Conservation (phyloP, 1,284 basidiomycete genomes). For the Trametes pubescens region DNA sequence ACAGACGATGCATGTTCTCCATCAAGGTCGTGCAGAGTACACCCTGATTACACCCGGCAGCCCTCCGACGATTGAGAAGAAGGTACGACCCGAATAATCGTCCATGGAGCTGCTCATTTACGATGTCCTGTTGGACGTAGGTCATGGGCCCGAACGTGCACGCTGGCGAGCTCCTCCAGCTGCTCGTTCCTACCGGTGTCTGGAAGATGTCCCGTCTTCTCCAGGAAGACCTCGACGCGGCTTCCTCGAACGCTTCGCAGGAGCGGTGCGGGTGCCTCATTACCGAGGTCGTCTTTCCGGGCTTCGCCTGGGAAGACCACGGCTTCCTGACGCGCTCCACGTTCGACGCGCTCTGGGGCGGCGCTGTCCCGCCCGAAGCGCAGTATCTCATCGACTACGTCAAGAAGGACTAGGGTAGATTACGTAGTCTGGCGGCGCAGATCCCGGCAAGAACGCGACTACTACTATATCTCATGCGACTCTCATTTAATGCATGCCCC, state of each 20-base stretch:
- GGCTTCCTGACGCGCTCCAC: conserved; percentile 46
- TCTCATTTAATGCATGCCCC: no score
- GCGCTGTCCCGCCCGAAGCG: conserved; percentile 22
- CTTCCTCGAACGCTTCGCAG: conserved; percentile 22
- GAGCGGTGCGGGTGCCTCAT: conserved; percentile 53
- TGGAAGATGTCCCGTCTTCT: conserved; percentile 60
- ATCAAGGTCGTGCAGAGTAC: conserved; percentile 57
- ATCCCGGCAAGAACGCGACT: no score
- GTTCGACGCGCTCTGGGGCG: conserved; percentile 46
- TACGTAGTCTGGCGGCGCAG: background rate
- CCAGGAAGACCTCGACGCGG: conserved; percentile 45
- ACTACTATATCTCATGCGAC: no score
- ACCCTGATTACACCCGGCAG: conserved; percentile 50
- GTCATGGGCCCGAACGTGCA: conserved; percentile 51
- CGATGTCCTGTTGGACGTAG: conserved; percentile 15
- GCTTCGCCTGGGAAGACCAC: conserved; percentile 60
- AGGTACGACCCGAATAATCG: conserved; percentile 32
- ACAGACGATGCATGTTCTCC: conserved; percentile 58
- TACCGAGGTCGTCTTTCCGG: conserved; percentile 58
- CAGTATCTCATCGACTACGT: conserved; percentile 31
- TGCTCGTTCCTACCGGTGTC: conserved; percentile 55
- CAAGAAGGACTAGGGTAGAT: conserved; percentile 14
- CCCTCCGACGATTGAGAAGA: conserved; percentile 48
- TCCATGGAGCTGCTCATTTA: background rate
- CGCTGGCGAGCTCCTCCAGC: conserved; percentile 51